Conservation (phyloP, 2,329 filamentous ascomycete genomes). For the Fusarium sp. region DNA sequence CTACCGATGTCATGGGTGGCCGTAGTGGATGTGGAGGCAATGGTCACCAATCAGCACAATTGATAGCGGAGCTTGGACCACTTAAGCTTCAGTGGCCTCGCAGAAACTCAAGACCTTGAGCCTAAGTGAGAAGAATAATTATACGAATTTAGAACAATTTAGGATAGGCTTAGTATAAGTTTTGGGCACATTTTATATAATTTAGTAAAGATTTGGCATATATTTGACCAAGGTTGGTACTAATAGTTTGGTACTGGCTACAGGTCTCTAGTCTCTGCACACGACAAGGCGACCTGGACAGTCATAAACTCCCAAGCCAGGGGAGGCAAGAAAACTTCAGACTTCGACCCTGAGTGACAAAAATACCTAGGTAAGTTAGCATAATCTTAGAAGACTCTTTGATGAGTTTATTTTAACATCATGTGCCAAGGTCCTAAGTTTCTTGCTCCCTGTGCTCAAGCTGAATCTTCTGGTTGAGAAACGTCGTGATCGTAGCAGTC, state of each 20-base stretch:
- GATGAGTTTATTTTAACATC: background rate
- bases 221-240: background rate
- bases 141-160: background rate
- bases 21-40: background rate
- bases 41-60: background rate
- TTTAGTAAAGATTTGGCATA: background rate
- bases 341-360: background rate
- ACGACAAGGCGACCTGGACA: background rate
- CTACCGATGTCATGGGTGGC: background rate
- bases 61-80: background rate
- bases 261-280: background rate
- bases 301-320: background rate
- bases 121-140: background rate
- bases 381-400: background rate
- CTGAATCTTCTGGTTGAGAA: background rate
- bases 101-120: background rate
- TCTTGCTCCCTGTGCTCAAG: background rate
- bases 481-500: background rate
- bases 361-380: background rate
- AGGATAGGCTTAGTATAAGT: background rate
- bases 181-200: background rate
- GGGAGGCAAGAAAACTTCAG: background rate
- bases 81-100: background rate
- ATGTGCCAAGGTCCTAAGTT: background rate
- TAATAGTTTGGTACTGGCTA: background rate